Evolutionary conservation across 495 filamentous ascomycete species (phyloP).

Genomic region (Mycothermus thermophilus): DNA sequence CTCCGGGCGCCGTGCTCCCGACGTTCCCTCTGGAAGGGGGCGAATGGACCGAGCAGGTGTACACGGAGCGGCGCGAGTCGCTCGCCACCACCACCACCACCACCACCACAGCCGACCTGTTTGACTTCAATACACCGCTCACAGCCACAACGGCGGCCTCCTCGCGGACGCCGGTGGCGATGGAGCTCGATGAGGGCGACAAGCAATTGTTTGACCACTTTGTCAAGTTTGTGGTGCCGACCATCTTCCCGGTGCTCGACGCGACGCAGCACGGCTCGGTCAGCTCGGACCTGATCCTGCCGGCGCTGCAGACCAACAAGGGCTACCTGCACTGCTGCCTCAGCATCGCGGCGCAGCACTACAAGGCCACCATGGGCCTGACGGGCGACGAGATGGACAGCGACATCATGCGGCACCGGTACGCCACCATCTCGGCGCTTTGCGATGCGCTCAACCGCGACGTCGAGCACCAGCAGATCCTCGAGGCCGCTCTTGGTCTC

Average conservation of each 20-base stretch:
- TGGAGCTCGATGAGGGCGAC: slow-evolving; percentile 83
- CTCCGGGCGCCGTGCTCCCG: slow-evolving; percentile 45
- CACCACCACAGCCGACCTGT: slow-evolving; percentile 56
- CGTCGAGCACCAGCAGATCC: slow-evolving; percentile 68
- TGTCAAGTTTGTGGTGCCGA: slow-evolving; percentile 68
- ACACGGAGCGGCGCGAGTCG: slow-evolving; percentile 49
- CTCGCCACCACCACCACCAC: slow-evolving; percentile 52
- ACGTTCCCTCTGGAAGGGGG: slow-evolving; percentile 52
- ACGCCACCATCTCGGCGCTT: slow-evolving; percentile 71
- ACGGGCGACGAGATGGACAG: slow-evolving; percentile 64
- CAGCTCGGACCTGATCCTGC: slow-evolving; percentile 67
- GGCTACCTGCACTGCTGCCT: slow-evolving; percentile 91
- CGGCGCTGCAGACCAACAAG: slow-evolving; percentile 76
- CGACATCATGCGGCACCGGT: slow-evolving; percentile 89
- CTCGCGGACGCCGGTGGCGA: slow-evolving; percentile 47
- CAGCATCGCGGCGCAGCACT: slow-evolving; percentile 88
- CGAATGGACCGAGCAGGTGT: slow-evolving; percentile 65
- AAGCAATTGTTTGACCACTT: slow-evolving; percentile 83
- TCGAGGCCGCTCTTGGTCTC: slow-evolving; percentile 90
- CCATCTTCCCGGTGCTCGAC: slow-evolving; percentile 85
- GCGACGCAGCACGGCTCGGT: slow-evolving; percentile 69
- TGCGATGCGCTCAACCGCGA: slow-evolving; percentile 73
- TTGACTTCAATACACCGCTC: slow-evolving; percentile 39
- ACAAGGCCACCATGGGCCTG: slow-evolving; percentile 58
- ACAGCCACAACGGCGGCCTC: slow-evolving; percentile 20